A percentile compares a stretch with the other conserved stretches of the same genome.
phyloP scores from a whole-genome alignment of 2,329 filamentous ascomycete genomes.

The Scleromitrula shiraiana region DNA sequence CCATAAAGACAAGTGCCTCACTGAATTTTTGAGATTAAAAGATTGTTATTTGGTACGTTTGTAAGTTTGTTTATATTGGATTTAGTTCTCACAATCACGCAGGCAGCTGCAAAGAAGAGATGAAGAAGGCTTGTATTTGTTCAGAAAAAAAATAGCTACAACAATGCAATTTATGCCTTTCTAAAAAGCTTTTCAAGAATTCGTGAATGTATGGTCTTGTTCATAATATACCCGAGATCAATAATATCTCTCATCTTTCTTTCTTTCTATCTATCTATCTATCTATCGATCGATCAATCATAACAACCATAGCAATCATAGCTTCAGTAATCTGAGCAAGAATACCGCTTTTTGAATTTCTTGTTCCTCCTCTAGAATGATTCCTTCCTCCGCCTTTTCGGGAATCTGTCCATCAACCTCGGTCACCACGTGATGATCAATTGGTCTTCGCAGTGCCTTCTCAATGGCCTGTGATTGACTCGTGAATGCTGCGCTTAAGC shows the following conservation, averaged over 20 bases:
- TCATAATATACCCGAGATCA: background rate
- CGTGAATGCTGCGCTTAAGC: constrained; percentile 61
- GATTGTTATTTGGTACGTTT: constrained; percentile 72
- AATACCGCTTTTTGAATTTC: constrained; percentile 79
- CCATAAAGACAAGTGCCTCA: constrained; percentile 81
- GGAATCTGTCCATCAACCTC: constrained; percentile 48
- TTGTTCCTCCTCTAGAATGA: constrained; percentile 77
- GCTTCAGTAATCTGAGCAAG: constrained; percentile 64
- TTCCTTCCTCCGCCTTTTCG: constrained; percentile 40
- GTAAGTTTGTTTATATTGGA: constrained; percentile 22
- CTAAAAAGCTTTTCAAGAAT: background rate
- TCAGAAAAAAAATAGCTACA: background rate
- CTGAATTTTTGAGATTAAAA: constrained; percentile 79
- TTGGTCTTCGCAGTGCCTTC: constrained; percentile 67
- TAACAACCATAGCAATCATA: constrained; percentile 47
- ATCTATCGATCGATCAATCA: background rate
- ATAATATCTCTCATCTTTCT: background rate
- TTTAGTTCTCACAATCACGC: constrained; percentile 14
- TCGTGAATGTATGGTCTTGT: background rate
- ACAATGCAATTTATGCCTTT: background rate
- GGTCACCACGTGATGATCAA: constrained; percentile 61
- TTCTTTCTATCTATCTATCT: too few species aligned
- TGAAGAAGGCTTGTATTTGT: constrained; percentile 14
- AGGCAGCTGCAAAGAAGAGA: constrained; percentile 46
- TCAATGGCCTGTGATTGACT: constrained; percentile 61